phyloP scores from a whole-genome alignment of 768 basidiomycete genomes.

The Phlebiopsis flavidoalba region DNA sequence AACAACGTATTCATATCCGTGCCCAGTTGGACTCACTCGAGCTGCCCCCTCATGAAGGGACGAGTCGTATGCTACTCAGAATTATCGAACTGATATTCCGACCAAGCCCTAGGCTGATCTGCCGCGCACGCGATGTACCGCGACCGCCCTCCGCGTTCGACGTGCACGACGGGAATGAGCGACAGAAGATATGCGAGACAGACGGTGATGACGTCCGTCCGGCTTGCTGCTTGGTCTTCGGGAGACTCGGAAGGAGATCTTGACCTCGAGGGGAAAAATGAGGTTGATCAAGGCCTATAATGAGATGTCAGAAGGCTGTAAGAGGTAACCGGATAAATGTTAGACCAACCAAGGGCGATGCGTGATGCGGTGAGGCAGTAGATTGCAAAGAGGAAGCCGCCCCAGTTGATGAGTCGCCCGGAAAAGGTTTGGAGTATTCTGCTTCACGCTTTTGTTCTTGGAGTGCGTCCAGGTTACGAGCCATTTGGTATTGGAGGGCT shows the following conservation, averaged over 20 bases:
- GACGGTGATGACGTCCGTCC: slow-evolving; percentile 36
- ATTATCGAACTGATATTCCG: slow-evolving; percentile 78
- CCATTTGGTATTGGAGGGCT: slow-evolving; percentile 66
- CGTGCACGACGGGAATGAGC: slow-evolving; percentile 30
- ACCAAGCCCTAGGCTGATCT: slow-evolving; percentile 66
- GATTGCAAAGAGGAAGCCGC: slow-evolving; percentile 52
- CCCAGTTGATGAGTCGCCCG: slow-evolving; percentile 43
- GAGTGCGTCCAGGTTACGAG: slow-evolving; percentile 46
- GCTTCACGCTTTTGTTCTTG: slow-evolving; percentile 44
- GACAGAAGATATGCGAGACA: slow-evolving; percentile 36
- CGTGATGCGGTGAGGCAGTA: slow-evolving; percentile 65
- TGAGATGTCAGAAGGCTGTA: not conserved
- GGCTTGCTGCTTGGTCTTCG: not conserved
- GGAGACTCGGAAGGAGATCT: not conserved
- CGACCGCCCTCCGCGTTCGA: slow-evolving; percentile 29
- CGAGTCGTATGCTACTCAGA: slow-evolving; percentile 62
- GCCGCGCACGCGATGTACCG: slow-evolving; percentile 43
- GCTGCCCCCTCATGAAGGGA: slow-evolving; percentile 67
- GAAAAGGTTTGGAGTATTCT: slow-evolving; percentile 47
- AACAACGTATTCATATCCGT: not conserved
- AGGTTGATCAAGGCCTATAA: slow-evolving; percentile 48
- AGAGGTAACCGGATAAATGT: not conserved
- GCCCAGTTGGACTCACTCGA: slow-evolving; percentile 32
- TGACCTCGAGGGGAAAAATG: slow-evolving; percentile 30
- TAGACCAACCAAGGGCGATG: slow-evolving; percentile 51